Evolutionary conservation across 148 eudicot species (phyloP).

Genomic region (Rhododendron vialii): DNA sequence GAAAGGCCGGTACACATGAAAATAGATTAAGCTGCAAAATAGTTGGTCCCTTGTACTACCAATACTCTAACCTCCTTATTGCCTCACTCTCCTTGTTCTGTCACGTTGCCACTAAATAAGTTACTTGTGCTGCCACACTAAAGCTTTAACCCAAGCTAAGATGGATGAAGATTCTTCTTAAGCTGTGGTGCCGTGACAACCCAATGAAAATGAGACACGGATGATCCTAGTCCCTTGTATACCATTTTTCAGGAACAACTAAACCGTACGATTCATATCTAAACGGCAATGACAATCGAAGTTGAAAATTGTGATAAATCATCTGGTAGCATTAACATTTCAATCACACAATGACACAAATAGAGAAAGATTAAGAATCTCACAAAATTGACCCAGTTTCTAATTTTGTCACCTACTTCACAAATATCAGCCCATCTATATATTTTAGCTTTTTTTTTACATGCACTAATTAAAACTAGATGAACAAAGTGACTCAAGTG

Average conservation of each 20-base stretch:
- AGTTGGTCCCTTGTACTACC: neutral
- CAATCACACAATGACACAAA: neutral
- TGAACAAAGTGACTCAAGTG: neutral
- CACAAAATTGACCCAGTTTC: neutral
- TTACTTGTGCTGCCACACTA: neutral
- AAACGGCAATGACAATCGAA: neutral
- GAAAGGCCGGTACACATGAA: neutral
- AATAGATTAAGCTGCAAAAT: neutral
- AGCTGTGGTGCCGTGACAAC: neutral
- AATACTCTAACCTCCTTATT: neutral
- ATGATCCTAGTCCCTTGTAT: neutral
- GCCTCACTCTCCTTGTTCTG: neutral
- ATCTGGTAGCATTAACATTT: neutral
- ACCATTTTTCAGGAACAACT: neutral
- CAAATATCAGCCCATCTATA: neutral
- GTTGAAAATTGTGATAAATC: neutral
- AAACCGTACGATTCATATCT: neutral
- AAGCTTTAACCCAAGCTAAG: neutral
- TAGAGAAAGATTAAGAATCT: neutral
- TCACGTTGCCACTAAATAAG: neutral
- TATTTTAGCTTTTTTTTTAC: neutral
- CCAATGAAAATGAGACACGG: neutral
- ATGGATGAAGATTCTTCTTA: neutral
- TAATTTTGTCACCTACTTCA: neutral
- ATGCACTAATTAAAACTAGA: neutral